A percentile compares a stretch with the other conserved stretches of the same genome.
phyloP scores from a whole-genome alignment of 306 rosid species.

The Chamaecrista fasciculata region DNA sequence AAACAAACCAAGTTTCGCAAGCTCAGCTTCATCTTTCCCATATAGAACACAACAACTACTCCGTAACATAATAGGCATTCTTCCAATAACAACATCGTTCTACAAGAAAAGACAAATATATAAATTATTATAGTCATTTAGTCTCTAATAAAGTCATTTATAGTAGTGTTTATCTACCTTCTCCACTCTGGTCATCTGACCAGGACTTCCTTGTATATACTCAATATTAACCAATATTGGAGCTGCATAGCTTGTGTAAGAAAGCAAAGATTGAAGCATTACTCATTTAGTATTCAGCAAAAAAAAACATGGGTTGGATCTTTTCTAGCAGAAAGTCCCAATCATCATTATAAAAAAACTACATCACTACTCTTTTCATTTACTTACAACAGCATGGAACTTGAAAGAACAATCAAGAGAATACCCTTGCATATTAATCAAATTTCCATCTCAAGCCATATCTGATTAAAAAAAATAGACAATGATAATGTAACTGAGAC shows the following conservation, averaged over 20 bases:
- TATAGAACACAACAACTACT: slow-evolving; percentile 69
- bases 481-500: neutral
- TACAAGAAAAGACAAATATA: slow-evolving; percentile 30
- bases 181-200: slow-evolving; percentile 26
- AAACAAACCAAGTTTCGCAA: slow-evolving; percentile 69
- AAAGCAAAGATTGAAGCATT: slow-evolving; percentile 18
- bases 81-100: slow-evolving; percentile 58
- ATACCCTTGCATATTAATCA: neutral
- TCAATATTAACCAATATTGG: slow-evolving; percentile 71
- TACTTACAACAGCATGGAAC: slow-evolving; percentile 5
- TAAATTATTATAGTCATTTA: neutral
- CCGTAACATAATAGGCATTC: slow-evolving; percentile 88
- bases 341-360: neutral
- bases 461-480: neutral
- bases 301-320: slow-evolving; percentile 5
- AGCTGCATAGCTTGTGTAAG: slow-evolving; percentile 65
- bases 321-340: neutral
- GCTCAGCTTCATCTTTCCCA: slow-evolving; percentile 79
- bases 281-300: neutral
- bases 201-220: slow-evolving; percentile 53
- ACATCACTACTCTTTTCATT: neutral
- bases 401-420: slow-evolving; percentile 9
- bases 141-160: slow-evolving; percentile 12
- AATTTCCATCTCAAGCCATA: slow-evolving; percentile 7
- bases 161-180: slow-evolving; percentile 46